Base-by-base conservation (phyloP, 1,139 yeast species). In the Candida albicans region DNA sequence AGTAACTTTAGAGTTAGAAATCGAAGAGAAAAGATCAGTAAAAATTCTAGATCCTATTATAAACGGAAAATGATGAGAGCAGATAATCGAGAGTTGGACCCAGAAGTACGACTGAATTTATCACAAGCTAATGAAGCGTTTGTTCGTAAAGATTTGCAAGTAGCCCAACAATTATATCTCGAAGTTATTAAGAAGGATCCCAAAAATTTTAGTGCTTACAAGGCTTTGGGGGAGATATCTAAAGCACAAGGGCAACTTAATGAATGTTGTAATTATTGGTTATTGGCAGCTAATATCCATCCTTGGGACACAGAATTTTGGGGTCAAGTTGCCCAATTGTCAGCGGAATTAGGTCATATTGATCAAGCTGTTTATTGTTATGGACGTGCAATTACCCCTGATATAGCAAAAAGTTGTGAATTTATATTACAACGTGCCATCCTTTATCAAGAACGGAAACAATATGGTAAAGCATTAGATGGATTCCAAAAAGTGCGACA, bases 301-400 rank as follows among this genome's bases (percentile, higher is more conserved):
- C 84, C 89, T 2, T 77, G 83, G 62, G 95, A 88, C 63, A 78
- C 79, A 47, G 85, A 81, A 25, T 84, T 89, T 50, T 93, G 98
- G 98, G 81, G 82, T 29, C 81, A 77, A 38, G 89, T 89, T 29
- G 98, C 95, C 0, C 87, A 82, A 44, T 65, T 88, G 46, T 84
- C 96, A 45, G 71, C 73, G 5, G 85, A 84, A 36, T 65, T 87
- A 52, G 95, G 89, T 1, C 86, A 83, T 53, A 70, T 75, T 3
- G 81, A 86, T 33, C 96, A 89, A 60, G 97, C 98, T 0, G 75
- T 89, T 11, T 81, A 83, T 53, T 89, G 96, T 67, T 90, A 84
- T 58, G 77, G 84, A 22, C 77, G 85, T 44, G 96, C 95, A 0
- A 79, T 87, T 12, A 67, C 78, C 8, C 73, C 84, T 2, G 82